Evolutionary conservation across 2,329 filamentous ascomycete species (phyloP), one percentile per base, ranked within the genome.

Genomic region (Trichophyton simii): DNA sequence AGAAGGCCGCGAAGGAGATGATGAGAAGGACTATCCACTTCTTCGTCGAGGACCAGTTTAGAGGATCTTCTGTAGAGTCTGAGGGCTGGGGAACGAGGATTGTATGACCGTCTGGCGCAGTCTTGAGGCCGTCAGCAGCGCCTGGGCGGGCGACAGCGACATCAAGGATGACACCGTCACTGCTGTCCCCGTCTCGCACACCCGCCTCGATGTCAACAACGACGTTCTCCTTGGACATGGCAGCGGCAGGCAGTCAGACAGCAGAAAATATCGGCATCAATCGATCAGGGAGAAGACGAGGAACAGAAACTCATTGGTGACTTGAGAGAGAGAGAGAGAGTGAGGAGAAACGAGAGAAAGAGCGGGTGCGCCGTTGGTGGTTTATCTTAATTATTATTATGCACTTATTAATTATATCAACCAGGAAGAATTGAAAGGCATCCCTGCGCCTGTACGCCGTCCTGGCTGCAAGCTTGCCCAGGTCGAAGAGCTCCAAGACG

Each of bases 31-130:
- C 70, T 20, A 70, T 6, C 57, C 72, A 67, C 61, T 75, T 76
- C 59, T 66, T 72, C 48, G 65, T 62, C 7, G 63, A 61, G 3
- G 67, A 69, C 72, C 70, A 76, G 60, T 73, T 77, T 34, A 73
- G 68, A 9, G 70, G 72, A 63, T 77, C 75, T 52, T 72, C 65
- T 1, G 73, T 70, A 18, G 72, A 70, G 48, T 71, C 63, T 34
- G 66, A 71, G 11, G 73, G 73, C 55, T 76, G 73, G 0, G 73
- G 73, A 13, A 75, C 71, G 6, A 75, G 70, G 42, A 75, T 68
- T 0, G 68, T 73, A 13, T 67, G 64, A 4, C 72, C 72, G 63
- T 75, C 72, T 7, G 54, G 46, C 0, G 72, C 67, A 31, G 67
- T 70, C 59, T 74, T 72, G 18, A 73, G 67, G 18, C 66, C 65